Evolutionary conservation across 2,329 filamentous ascomycete species (phyloP), one percentile per base, ranked within the genome.

Genomic region (Penicillium sp.): DNA sequence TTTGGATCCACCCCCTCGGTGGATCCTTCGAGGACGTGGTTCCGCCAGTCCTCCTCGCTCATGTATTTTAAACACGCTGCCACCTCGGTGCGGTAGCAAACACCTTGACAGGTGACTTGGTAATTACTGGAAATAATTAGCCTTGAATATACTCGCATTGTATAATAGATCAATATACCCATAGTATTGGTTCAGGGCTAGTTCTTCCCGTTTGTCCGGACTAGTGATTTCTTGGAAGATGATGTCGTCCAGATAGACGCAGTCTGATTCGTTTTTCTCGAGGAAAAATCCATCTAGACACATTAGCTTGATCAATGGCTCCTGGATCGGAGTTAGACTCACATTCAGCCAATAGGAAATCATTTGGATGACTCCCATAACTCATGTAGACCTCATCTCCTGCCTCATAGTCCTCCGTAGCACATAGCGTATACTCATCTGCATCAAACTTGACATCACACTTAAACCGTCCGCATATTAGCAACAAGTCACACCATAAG

Each of bases 371-470:
- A 47, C 66, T 63, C 5, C 74, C 74, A 42, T 77, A 77, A 23
- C 71, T 75, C 61, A 76, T 73, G 50, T 67, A 76, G 21, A 76
- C 66, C 50, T 77, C 74, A 44, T 76, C 73, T 13, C 73, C 74
- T 44, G 62, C 52, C 15, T 69, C 62, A 47, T 74, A 74, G 23
- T 62, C 48, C 50, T 68, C 71, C 0, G 65, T 67, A 1, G 72
- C 67, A 24, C 62, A 58, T 42, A 74, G 69, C 2, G 63, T 67
- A 59, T 75, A 75, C 42, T 63, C 60, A 29, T 64, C 47, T 4
- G 63, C 65, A 51, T 73, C 63, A 46, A 74, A 75, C 26, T 63
- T 62, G 2, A 74, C 74, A 54, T 71, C 65, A 47, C 73, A 74
- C 70, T 74, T 29, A 18, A 52, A 36, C 5, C 10, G 36, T 21